These are phyloP conservation scores for Ustilago trichophora DNA, from an alignment of 1,284 basidiomycete genomes.

Conservation along the genomic window DNA sequence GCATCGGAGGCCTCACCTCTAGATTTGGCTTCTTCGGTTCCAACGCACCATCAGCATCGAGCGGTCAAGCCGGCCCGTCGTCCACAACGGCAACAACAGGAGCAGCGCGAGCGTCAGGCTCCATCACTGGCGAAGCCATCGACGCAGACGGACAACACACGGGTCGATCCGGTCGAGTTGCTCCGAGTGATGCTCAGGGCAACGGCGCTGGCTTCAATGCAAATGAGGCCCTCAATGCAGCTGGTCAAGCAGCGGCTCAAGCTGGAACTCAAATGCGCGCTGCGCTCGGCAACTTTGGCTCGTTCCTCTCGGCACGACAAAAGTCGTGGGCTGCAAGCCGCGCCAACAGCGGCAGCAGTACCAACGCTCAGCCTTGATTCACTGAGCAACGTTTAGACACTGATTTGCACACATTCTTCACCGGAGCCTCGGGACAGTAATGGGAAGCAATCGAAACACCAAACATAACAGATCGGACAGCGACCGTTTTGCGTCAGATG, in stretches of 20 bases:
- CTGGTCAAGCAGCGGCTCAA: constrained; percentile 49
- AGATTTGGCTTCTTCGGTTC: constrained; percentile 33
- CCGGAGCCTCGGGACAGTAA: not conserved
- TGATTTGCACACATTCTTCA: too few relatives aligned
- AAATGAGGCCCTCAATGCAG: constrained; percentile 37
- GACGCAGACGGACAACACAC: constrained; percentile 42
- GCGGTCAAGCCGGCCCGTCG: not conserved
- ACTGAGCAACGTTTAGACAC: too few relatives aligned
- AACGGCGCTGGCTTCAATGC: constrained; percentile 26
- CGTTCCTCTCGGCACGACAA: constrained; percentile 53
- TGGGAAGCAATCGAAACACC: constrained; percentile 2
- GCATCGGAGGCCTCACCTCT: constrained; percentile 15
- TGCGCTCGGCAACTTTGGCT: constrained; percentile 60
- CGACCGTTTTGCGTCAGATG: not conserved
- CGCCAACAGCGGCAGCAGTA: constrained; percentile 10
- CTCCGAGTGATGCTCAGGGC: not conserved
- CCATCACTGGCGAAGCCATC: constrained; percentile 49
- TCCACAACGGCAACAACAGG: not conserved
- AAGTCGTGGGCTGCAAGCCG: constrained; percentile 46
- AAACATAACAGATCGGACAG: too few relatives aligned
- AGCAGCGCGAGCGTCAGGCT: constrained; percentile 20
- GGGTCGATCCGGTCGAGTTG: constrained; percentile 25
- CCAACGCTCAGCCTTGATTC: not conserved
- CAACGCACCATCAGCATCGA: constrained; percentile 2
- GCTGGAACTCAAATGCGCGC: constrained; percentile 59